Evolutionary conservation across 2,329 filamentous ascomycete species (phyloP).

Genomic region (Orbilia javanica): DNA sequence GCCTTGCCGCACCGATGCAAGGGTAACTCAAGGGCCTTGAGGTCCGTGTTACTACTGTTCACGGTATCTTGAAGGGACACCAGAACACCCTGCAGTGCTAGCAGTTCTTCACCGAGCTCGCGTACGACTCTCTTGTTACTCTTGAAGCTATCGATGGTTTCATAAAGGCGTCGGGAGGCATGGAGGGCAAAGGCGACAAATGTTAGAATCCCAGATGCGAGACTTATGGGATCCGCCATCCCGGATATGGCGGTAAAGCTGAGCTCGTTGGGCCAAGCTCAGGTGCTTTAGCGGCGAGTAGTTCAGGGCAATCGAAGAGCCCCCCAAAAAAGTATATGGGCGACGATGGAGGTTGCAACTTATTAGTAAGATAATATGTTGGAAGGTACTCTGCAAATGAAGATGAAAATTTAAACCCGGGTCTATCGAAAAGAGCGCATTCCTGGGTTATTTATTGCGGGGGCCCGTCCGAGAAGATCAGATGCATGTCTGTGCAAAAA

Average conservation of each 20-base stretch:
- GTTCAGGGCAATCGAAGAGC: too few species aligned
- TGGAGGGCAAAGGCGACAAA: conserved; percentile 66
- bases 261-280: too few species aligned
- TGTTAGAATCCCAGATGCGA: conserved; percentile 65
- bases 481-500: too few species aligned
- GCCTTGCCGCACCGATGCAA: conserved; percentile 66
- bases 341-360: too few species aligned
- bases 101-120: conserved; percentile 66
- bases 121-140: conserved; percentile 65
- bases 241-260: neutral
- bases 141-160: conserved; percentile 65
- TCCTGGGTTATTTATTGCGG: too few species aligned
- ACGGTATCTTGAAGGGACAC: conserved; percentile 63
- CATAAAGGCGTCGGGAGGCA: conserved; percentile 65
- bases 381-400: too few species aligned
- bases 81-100: conserved; percentile 65
- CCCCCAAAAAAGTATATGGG: too few species aligned
- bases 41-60: conserved; percentile 61
- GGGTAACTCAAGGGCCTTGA: conserved; percentile 64
- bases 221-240: conserved; percentile 63
- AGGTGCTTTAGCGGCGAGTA: too few species aligned
- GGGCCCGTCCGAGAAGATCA: too few species aligned
- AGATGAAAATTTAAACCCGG: too few species aligned
- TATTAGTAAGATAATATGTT: too few species aligned
- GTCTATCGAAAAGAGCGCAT: too few species aligned